phyloP scores from a whole-genome alignment of 2,329 filamentous ascomycete genomes.

The Stachybotrys chartarum region DNA sequence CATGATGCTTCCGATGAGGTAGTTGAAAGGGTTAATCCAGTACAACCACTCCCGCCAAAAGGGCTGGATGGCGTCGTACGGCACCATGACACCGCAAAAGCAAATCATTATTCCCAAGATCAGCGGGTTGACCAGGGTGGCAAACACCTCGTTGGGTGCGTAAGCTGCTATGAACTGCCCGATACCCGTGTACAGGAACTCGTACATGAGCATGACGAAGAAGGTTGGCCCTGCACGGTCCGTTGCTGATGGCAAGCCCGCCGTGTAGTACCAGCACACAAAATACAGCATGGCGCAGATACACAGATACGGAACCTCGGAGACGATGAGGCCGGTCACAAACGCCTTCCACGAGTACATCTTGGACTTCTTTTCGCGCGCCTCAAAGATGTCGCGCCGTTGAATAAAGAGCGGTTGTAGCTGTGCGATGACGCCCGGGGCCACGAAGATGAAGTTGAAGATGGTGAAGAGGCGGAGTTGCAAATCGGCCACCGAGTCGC shows the following conservation, averaged over 20 bases:
- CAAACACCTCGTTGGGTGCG: conserved; percentile 53
- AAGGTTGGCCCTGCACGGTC: conserved; percentile 43
- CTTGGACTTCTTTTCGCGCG: conserved; percentile 53
- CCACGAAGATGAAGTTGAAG: conserved; percentile 58
- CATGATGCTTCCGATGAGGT: conserved; percentile 50
- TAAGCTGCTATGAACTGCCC: conserved; percentile 59
- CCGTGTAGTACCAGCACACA: conserved; percentile 51
- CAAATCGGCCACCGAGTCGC: conserved; percentile 39
- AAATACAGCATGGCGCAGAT: conserved; percentile 40
- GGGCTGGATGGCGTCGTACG: conserved; percentile 50
- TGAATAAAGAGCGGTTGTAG: conserved; percentile 52
- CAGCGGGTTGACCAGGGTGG: conserved; percentile 49
- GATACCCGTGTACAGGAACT: conserved; percentile 53
- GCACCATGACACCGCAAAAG: conserved; percentile 71
- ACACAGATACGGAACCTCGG: conserved; percentile 38
- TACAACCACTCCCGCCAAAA: conserved; percentile 68
- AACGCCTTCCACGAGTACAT: conserved; percentile 56
- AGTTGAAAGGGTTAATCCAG: conserved; percentile 55
- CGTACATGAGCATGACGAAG: conserved; percentile 51
- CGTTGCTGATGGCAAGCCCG: conserved; percentile 38
- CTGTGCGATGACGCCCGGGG: conserved; percentile 50
- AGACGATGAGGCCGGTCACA: conserved; percentile 42
- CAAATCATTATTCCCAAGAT: conserved; percentile 52
- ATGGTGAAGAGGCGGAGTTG: conserved; percentile 51
- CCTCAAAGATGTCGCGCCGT: conserved; percentile 49